These are phyloP conservation scores for Neofusicoccum ribis DNA, from an alignment of 2,329 filamentous ascomycete species.

Conservation along the genomic window DNA sequence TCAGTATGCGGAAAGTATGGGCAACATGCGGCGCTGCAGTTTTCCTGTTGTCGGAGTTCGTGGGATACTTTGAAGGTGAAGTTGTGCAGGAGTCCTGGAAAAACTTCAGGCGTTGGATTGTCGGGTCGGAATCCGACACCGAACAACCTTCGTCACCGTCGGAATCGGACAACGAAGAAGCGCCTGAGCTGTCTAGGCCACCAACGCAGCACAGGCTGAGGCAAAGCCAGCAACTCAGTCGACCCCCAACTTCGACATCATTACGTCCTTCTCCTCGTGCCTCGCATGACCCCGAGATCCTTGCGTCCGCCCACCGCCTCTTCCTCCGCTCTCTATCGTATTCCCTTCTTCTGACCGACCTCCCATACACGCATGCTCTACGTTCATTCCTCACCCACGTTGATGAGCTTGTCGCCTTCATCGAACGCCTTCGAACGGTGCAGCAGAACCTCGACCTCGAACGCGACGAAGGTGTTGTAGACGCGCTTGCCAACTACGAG, in stretches of 20 bases:
- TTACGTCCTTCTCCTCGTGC: slow-evolving; percentile 12
- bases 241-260: neutral
- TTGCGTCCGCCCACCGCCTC: slow-evolving; percentile 74
- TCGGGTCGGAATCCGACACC: slow-evolving; percentile 25
- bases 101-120: slow-evolving; percentile 75
- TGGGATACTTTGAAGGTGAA: slow-evolving; percentile 86
- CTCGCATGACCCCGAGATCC: slow-evolving; percentile 78
- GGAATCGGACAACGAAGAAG: neutral
- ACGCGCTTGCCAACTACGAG: slow-evolving; percentile 49
- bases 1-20: slow-evolving; percentile 80
- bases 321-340: slow-evolving; percentile 71
- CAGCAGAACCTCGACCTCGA: slow-evolving; percentile 81
- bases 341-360: slow-evolving; percentile 65
- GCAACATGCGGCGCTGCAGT: slow-evolving; percentile 83
- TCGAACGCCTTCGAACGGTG: slow-evolving; percentile 72
- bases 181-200: neutral
- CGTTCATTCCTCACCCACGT: slow-evolving; percentile 69
- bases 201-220: neutral
- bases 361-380: slow-evolving; percentile 63
- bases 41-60: slow-evolving; percentile 85
- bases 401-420: slow-evolving; percentile 78
- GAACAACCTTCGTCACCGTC: neutral
- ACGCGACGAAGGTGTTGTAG: slow-evolving; percentile 77
- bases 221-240: slow-evolving; percentile 6
- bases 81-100: slow-evolving; percentile 80